Base-by-base conservation (phyloP, 805 yeast genomes). In the Starmera caribaea region DNA sequence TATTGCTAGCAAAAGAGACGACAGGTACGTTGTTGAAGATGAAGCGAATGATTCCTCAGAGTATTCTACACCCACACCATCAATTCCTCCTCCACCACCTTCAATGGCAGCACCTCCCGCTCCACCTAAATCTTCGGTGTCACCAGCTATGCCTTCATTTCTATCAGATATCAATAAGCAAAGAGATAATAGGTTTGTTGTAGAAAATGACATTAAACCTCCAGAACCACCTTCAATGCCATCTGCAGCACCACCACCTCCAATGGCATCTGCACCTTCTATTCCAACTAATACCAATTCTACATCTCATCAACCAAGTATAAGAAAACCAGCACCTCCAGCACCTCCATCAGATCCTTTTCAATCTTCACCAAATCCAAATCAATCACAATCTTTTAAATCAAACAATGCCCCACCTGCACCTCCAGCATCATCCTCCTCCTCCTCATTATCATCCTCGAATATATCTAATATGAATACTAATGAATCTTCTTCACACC, bases 131-230 rank as follows among this genome's bases (percentile, higher is more conserved):
- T 47, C 53, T 26, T 38, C 45, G 10, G 49, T 54, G 12, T 29
- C 47, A 9, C 24, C 39, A 41, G 45, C 52, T 15, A 71, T 67
- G 1, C 65, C 68, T 2, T 73, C 76, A 3, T 71, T 72, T 49
- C 54, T 72, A 12, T 66, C 71, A 7, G 71, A 73, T 43, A 71
- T 73, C 41, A 70, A 69, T 47, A 63, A 64, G 16, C 69, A 67
- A 47, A 58, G 76, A 43, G 69, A 66, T 40, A 73, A 69, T 31
- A 45, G 63, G 30, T 63, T 56, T 50, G 74, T 69, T 14, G 65
- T 66, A 3, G 68, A 62, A 28, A 37, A 54, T 8, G 44, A 7
- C 37, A 50, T 41, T 9, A 31, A 47, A 15, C 38, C 42, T 3
- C 40, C 44, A 13, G 28, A 43, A 4, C 16, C 47, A 3, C 36